Conservation (phyloP, 176 grass and related monocot genomes). For the Calamus simplicifolius region DNA sequence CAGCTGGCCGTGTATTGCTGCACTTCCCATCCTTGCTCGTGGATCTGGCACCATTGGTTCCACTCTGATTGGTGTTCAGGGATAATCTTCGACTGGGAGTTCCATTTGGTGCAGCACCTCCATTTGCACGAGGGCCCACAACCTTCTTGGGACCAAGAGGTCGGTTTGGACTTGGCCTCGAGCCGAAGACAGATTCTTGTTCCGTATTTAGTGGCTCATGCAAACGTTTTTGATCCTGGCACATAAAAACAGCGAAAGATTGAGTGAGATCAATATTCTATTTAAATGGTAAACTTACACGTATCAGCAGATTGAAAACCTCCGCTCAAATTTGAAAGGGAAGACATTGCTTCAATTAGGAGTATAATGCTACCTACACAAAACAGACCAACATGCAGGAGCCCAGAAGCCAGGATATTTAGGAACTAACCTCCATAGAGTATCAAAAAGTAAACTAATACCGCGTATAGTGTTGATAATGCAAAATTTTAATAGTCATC, state of each 20-base stretch:
- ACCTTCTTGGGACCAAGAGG: slow-evolving; percentile 59
- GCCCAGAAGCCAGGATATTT: too few species aligned
- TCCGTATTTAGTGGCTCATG: slow-evolving; percentile 48
- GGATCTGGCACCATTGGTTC: slow-evolving; percentile 40
- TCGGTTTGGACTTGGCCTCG: slow-evolving; percentile 60
- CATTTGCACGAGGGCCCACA: slow-evolving; percentile 47
- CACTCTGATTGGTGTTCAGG: slow-evolving; percentile 42
- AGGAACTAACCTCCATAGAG: too few species aligned
- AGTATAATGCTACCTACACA: too few species aligned
- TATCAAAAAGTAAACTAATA: too few species aligned
- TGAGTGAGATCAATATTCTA: not conserved
- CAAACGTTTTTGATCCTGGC: slow-evolving; percentile 83
- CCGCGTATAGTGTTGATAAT: too few species aligned
- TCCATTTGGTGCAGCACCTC: slow-evolving; percentile 41
- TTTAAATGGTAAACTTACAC: too few species aligned
- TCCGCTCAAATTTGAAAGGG: too few species aligned
- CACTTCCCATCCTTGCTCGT: slow-evolving; percentile 65
- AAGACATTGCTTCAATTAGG: too few species aligned
- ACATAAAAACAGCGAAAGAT: not conserved
- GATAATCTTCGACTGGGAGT: slow-evolving; percentile 69
- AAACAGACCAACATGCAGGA: too few species aligned
- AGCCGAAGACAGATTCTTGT: slow-evolving; percentile 48
- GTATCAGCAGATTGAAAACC: too few species aligned
- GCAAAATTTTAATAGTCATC: too few species aligned
- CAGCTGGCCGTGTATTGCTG: slow-evolving; percentile 20